phyloP scores from a whole-genome alignment of 768 basidiomycete species.

The Boletus reticulatus region DNA sequence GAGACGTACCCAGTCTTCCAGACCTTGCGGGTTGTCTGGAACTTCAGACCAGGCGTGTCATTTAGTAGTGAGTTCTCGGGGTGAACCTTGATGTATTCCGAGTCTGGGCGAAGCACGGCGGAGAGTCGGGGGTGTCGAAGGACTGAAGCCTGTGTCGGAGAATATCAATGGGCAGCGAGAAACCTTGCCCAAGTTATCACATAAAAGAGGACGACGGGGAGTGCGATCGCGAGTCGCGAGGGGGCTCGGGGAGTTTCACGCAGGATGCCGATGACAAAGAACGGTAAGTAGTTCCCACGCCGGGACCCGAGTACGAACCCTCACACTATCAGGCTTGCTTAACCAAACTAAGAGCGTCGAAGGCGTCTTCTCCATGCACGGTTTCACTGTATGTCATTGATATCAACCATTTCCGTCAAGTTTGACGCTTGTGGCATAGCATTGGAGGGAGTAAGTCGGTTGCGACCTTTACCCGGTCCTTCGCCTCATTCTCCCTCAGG shows the following conservation, averaged over 20 bases:
- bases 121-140: constrained; percentile 73
- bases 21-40: constrained; percentile 85
- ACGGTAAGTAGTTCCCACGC: no score
- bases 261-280: no score
- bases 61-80: constrained; percentile 75
- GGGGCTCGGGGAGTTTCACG: no score
- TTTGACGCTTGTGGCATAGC: constrained; percentile 40
- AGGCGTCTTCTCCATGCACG: constrained; percentile 68
- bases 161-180: constrained; percentile 46
- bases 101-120: constrained; percentile 72
- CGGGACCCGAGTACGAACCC: no score
- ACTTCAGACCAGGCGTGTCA: constrained; percentile 78
- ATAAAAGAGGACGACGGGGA: no score
- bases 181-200: constrained; percentile 56
- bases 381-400: constrained; percentile 66
- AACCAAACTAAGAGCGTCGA: constrained; percentile 69
- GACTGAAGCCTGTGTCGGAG: constrained; percentile 43
- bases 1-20: constrained; percentile 84
- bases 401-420: neutral
- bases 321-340: no score
- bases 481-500: constrained; percentile 89
- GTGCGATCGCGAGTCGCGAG: no score
- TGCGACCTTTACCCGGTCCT: constrained; percentile 87
- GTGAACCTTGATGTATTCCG: constrained; percentile 75
- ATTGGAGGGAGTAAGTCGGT: constrained; percentile 86